Evolutionary conservation across 2,329 filamentous ascomycete species (phyloP).

Genomic region (Trichoderma sp.): DNA sequence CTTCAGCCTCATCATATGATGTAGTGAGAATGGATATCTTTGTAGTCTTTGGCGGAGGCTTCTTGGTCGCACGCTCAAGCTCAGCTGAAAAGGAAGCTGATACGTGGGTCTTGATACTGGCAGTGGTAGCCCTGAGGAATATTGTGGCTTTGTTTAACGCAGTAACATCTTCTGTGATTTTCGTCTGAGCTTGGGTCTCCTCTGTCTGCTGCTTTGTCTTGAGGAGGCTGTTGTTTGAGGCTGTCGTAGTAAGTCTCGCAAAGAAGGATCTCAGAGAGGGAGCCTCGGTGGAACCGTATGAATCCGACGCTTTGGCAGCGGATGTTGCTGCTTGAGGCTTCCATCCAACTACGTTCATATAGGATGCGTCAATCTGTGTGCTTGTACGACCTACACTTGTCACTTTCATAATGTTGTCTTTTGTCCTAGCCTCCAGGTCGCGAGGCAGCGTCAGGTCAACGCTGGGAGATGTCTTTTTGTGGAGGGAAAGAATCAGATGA

Average conservation of each 20-base stretch:
- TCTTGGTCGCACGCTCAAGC: conserved; percentile 93
- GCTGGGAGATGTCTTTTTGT: conserved; percentile 82
- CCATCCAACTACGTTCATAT: conserved; percentile 86
- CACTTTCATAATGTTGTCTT: conserved; percentile 86
- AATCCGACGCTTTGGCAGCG: conserved; percentile 44
- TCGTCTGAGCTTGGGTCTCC: conserved; percentile 60
- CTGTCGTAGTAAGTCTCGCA: conserved; percentile 64
- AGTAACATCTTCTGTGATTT: conserved; percentile 69
- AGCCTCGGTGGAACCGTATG: conserved; percentile 48
- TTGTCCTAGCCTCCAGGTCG: conserved; percentile 78
- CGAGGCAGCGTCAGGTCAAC: conserved; percentile 69
- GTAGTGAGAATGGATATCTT: conserved; percentile 86
- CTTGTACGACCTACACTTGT: conserved; percentile 77
- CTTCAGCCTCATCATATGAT: conserved; percentile 77
- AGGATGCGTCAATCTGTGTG: conserved; percentile 86
- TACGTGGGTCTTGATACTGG: conserved; percentile 75
- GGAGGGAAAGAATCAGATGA: conserved; percentile 73
- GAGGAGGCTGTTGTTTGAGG: conserved; percentile 48
- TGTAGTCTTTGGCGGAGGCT: conserved; percentile 85
- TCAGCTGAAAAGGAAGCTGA: conserved; percentile 72
- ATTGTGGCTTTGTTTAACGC: conserved; percentile 72
- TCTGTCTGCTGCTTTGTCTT: conserved; percentile 59
- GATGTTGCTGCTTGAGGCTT: conserved; percentile 55
- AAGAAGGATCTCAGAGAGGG: conserved; percentile 77
- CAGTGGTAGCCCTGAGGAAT: conserved; percentile 84